Conservation (phyloP, 2,329 filamentous ascomycete species). For the Microcyclospora pomicola region DNA sequence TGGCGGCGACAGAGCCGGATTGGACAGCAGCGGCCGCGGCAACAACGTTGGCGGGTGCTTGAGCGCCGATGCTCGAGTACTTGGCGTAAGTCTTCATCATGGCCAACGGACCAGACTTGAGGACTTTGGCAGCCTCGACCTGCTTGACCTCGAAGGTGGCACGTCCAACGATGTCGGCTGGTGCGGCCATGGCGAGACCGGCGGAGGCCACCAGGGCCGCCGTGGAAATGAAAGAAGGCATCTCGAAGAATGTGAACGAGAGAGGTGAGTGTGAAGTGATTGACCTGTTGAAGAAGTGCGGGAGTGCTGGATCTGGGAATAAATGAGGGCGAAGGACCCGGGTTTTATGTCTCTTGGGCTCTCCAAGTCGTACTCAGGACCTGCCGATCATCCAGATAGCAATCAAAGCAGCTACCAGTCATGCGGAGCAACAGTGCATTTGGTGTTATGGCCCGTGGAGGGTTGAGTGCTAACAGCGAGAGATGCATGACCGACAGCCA, state of each 20-base stretch:
- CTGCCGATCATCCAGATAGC: too few relatives aligned
- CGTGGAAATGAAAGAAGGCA: constrained; percentile 6
- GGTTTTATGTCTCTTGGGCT: too few relatives aligned
- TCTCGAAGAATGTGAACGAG: background rate
- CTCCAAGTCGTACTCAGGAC: too few relatives aligned
- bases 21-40: constrained; percentile 23
- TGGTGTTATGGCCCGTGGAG: too few relatives aligned
- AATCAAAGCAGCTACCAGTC: too few relatives aligned
- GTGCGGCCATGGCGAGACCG: constrained; percentile 16
- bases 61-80: constrained; percentile 18
- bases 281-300: too few relatives aligned
- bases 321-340: too few relatives aligned
- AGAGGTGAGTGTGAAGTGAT: background rate
- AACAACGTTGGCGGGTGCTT: constrained; percentile 12
- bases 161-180: constrained; percentile 13
- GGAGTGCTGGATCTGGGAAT: too few relatives aligned
- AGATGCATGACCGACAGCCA: too few relatives aligned
- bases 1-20: constrained; percentile 26
- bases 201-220: constrained; percentile 19
- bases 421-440: too few relatives aligned
- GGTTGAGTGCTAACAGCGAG: too few relatives aligned
- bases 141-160: constrained; percentile 18
- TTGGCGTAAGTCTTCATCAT: constrained; percentile 29
- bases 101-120: constrained; percentile 26
- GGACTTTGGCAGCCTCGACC: constrained; percentile 12